Conservation (phyloP, 2,329 filamentous ascomycete genomes). For the Fusarium papillatum region DNA sequence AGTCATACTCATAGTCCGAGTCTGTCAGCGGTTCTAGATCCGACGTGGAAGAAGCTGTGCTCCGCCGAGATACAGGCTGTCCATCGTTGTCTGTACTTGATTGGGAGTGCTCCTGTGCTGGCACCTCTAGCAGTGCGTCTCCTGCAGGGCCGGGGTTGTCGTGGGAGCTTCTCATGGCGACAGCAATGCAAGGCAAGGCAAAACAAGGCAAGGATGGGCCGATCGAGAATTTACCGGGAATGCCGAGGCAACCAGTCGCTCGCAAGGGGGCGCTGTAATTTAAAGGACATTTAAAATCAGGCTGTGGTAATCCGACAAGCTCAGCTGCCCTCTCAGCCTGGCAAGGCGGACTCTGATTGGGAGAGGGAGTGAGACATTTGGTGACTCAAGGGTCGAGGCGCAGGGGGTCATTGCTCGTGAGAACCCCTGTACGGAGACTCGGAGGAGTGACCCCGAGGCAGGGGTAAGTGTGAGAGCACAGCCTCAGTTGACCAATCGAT, state of each 20-base stretch:
- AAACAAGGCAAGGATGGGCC: not conserved
- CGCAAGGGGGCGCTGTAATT: constrained; percentile 4
- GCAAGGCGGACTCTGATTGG: not conserved
- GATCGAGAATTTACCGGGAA: constrained; percentile 1
- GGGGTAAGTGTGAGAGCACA: not conserved
- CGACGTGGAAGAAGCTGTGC: not conserved
- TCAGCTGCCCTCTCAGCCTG: not conserved
- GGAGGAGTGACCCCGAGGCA: not conserved
- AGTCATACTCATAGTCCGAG: constrained; percentile 3
- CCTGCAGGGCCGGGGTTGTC: not conserved
- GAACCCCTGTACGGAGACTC: not conserved
- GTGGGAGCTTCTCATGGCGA: constrained; percentile 1
- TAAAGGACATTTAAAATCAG: constrained; percentile 3
- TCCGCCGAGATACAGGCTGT: not conserved
- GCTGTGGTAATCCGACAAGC: not conserved
- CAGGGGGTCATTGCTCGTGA: not conserved
- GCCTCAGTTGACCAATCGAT: not conserved
- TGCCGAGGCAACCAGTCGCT: constrained; percentile 2
- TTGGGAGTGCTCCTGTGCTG: not conserved
- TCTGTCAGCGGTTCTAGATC: constrained; percentile 3
- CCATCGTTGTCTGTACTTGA: not conserved
- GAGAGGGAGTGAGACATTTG: not conserved
- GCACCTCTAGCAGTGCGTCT: not conserved
- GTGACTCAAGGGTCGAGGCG: not conserved
- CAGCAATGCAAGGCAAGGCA: not conserved